Base-by-base conservation (phyloP, 176 grass and related monocot species). In the Carex scoparia region DNA sequence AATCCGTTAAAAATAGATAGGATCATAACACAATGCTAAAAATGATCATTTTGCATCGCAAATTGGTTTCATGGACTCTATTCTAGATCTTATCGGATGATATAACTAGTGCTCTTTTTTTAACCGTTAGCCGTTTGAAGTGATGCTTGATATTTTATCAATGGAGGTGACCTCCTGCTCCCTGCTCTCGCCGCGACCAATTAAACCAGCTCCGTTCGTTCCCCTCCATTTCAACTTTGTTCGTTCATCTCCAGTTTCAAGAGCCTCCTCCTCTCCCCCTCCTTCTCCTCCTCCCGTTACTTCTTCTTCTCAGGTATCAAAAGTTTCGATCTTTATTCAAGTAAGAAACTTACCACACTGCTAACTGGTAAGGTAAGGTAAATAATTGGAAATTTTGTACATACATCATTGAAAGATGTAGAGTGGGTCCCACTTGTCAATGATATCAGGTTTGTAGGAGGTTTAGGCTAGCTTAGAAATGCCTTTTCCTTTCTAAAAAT, bases 111-210 rank as follows among this genome's bases (percentile, higher is more conserved):
- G 48, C 9, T 10, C 9, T 51, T 10, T 51, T 51, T 51, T 19
- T 71, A 71, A 19, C 68, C 3, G 38, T 33, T 40, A 40, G 28
- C 12, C 7, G 37, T 32, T 38, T 16, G 27, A 4, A 68, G 4
- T 11, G 1, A 4, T 54, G 61, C 2, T 54, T 67, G 61, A 46
- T 62, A 61, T 5, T 13, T 19, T 81, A 7, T 37, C 56, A 83
- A 69, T 83, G 81, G 81, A 83, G 81, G 40, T 44, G 6, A 66
- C 19, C 81, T 65, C 27, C 28, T 62, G 40, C 80, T 65, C 27
- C 46, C 62, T 83, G 23, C 33, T 81, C 32, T 63, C 31, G 2
- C 9, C 32, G 57, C 60, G 10, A 81, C 54, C 42, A 11, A 66
- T 55, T 13, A 30, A 19, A 28, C 11, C 28, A 28, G 4, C 38